Percentiles rank a stretch among this genome's conserved stretches.
These are phyloP conservation scores for Haematococcus lacustris DNA, from an alignment of 139 green algal species.

Conservation along the genomic window DNA sequence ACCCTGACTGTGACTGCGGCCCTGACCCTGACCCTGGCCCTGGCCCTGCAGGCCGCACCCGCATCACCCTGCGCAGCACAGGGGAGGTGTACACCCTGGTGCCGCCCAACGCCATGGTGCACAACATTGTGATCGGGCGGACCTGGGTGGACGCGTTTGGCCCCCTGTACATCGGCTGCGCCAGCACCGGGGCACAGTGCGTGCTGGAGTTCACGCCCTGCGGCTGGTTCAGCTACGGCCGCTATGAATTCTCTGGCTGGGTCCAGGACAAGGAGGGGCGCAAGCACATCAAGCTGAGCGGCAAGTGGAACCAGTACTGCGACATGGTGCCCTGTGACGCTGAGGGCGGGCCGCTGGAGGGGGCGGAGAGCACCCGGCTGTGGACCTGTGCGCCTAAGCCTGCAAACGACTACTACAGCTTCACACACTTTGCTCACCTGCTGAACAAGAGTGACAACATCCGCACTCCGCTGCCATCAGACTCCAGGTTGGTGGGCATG, in stretches of 20 bases:
- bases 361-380: conserved; percentile 42
- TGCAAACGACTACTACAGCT: conserved; percentile 77
- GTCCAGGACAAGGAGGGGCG: conserved; percentile 51
- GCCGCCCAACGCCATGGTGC: conserved; percentile 75
- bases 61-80: conserved; percentile 71
- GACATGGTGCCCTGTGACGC: conserved; percentile 63
- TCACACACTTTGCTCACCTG: conserved; percentile 82
- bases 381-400: conserved; percentile 75
- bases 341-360: conserved; percentile 50
- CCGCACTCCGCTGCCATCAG: conserved; percentile 62
- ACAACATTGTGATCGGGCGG: conserved; percentile 89
- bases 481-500: conserved; percentile 65
- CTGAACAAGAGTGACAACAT: conserved; percentile 62
- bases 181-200: conserved; percentile 60
- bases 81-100: conserved; percentile 81
- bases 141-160: conserved; percentile 92
- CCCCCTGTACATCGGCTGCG: conserved; percentile 71
- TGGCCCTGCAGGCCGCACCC: conserved; percentile 63
- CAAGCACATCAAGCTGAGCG: conserved; percentile 58
- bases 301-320: conserved; percentile 79
- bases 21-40: neutral
- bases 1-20: no score
- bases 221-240: conserved; percentile 83
- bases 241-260: conserved; percentile 64
- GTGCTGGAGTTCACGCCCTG: conserved; percentile 83